phyloP scores from a whole-genome alignment of 176 grass and related monocot genomes.

The Oryza australiensis region DNA sequence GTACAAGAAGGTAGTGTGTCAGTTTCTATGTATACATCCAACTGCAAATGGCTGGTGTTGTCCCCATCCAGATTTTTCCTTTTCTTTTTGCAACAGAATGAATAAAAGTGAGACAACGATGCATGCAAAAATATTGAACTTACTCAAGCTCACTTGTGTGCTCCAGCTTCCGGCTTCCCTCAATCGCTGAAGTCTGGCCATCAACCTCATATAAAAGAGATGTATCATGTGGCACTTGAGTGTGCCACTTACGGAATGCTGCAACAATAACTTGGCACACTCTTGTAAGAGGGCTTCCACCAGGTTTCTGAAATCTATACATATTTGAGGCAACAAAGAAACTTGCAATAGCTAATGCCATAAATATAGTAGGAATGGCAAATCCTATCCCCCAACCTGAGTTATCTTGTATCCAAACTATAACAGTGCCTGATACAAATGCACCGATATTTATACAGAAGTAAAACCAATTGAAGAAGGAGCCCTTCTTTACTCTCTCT shows the following conservation, averaged over 20 bases:
- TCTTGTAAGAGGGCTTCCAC: constrained; percentile 80
- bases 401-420: constrained; percentile 90
- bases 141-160: constrained; percentile 84
- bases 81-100: background rate
- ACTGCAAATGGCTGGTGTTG: background rate
- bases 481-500: constrained; percentile 75
- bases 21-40: constrained; percentile 23
- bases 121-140: background rate
- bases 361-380: constrained; percentile 75
- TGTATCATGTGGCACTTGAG: constrained; percentile 47
- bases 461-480: constrained; percentile 98
- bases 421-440: constrained; percentile 64
- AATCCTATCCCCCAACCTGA: constrained; percentile 88
- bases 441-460: constrained; percentile 82
- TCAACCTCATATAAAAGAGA: constrained; percentile 74
- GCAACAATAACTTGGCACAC: constrained; percentile 80
- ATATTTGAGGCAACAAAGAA: constrained; percentile 72
- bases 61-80: background rate
- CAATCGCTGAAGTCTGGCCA: constrained; percentile 66
- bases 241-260: constrained; percentile 62
- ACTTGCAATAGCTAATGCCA: constrained; percentile 72
- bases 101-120: constrained; percentile 1
- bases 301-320: constrained; percentile 89
- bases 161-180: constrained; percentile 82
- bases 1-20: background rate